Base-by-base conservation (phyloP, 208 protist genomes). In the Ichthyophonus hoferi region DNA sequence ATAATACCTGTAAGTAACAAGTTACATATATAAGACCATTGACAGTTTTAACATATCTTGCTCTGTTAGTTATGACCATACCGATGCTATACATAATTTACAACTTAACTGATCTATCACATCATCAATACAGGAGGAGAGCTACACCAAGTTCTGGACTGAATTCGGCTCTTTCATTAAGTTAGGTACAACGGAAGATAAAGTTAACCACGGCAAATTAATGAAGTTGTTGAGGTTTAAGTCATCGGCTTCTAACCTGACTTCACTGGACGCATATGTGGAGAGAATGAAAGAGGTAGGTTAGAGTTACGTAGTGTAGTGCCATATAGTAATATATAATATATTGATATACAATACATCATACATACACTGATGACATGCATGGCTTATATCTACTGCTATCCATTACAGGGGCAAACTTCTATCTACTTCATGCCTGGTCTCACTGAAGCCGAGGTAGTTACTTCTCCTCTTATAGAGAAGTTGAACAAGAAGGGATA, bases 141-240 rank as follows among this genome's bases (percentile, higher is more conserved):
- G 83, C 2, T 96, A 95, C 82, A 50, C 90, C n/a, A 79, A 90
- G 0, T 95, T 95, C 78, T 90, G 67, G 77, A 92, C 92, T 33
- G 86, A 96, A 76, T 99, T 97, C 92, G 95, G 97, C 86, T 97
- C 96, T 79, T 95, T 97, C 93, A 88, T 99, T 33, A 99, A 99
- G 90, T 93, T 98, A 33, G 99, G 99, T 86, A 92, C 99, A 37
- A 94, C 99, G 37, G 95, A 99, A 89, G 99, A 99, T 92, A 89
- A 88, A 79, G 95, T 92, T 84, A 99, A 99, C 95, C 94, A 97
- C 37, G 95, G 94, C 17, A 94, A 96, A 42, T 93, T 99, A 12
- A 95, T 95, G 14, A 98, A 99, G 93, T 94, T 99, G 17, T 94
- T 99, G 34, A 95, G 98, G 42, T 99, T 97, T 94, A 87, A 94